Base-by-base conservation (phyloP, 2,329 filamentous ascomycete species). In the Harringtonia lauricola region DNA sequence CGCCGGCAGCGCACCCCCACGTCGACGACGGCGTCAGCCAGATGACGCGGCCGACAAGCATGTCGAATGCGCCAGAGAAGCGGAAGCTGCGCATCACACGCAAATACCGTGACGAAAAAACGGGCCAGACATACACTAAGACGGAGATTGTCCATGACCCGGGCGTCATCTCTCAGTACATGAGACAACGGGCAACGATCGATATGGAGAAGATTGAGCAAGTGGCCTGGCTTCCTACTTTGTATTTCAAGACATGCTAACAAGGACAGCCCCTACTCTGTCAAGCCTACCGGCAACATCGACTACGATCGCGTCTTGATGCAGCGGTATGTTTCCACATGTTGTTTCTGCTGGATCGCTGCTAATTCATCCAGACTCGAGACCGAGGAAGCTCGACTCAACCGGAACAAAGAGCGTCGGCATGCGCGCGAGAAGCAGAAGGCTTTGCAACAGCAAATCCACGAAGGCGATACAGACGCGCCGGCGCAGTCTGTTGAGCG, bases 351-450 rank as follows among this genome's bases (percentile, higher is more conserved):
- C 24, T 10, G 38, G n/a, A n/a, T n/a, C n/a, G n/a, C n/a, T n/a
- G n/a, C n/a, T n/a, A n/a, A 14, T 3, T 4, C 24, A 6, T 10
- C 24, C 36, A 50, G 50, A 19, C 51, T 51, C 31, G 49, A 51
- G 26, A 74, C 76, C 52, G 90, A 96, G 61, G 75, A 94, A 43
- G 79, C 79, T 42, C 83, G 92, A 51, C 76, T 98, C 28, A 77
- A 92, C 57, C 85, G 89, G 56, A 98, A 96, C 68, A 87, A 87
- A 53, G 89, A 94, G 51, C 83, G 90, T 51, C 79, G 89, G 50
- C 81, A 90, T 57, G 86, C 86, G 48, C 87, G 90, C 56, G 90
- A 96, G 59, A 89, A 90, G 58, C 84, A 87, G 55, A 95, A 94
- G 62, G 81, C 49, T 78, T 63, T 76, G 42, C 70, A 72, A 50